Evolutionary conservation across 2,329 filamentous ascomycete genomes (phyloP), one percentile per base, ranked within the genome.

Genomic region (Cladosporium halotolerans): DNA sequence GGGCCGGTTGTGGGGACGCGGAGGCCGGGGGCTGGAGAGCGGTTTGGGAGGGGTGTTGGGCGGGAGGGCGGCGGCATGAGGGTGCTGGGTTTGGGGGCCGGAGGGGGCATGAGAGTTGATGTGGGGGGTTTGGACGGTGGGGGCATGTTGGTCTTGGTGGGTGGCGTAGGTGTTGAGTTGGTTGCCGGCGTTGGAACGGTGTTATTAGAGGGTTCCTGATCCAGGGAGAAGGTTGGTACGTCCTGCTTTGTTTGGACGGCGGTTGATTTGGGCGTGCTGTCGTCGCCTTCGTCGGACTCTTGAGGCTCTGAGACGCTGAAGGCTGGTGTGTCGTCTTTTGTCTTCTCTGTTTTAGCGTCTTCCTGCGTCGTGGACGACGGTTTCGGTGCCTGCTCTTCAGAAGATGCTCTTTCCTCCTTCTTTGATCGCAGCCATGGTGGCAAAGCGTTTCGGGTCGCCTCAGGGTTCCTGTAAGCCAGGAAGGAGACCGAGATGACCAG

Each of bases 1-100:
- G 75, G 81, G 9, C 77, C 80, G 5, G 66, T 72, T 1, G 69
- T 65, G 10, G 73, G 73, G 2, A 72, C 63, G 16, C 70, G 72
- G 44, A 76, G 63, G 7, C 69, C 69, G 33, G 70, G 56, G 23
- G 69, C 63, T 57, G 72, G 63, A 45, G 56, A 60, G 38, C 53
- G 53, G 44, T 55, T 63, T 11, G 56, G 55, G 23, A 59, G 54
- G 28, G 58, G 55, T 6, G 45, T 39, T 32, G 59, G 58, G 34
- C 60, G 34, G 34, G 36, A 8, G n/a, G 10, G 36, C 8, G 36
- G 36, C 11, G 66, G 59, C 64, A 67, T 66, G 3, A 66, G 58
- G 38, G 58, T 55, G 23, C 55, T 53, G 28, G 55, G 34, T 36
- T 38, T 49, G 7, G 61, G 66, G 34, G 58, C 55, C 4, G 58